phyloP scores from a whole-genome alignment of 257 asterid genomes.

The Marsdenia floribunda region DNA sequence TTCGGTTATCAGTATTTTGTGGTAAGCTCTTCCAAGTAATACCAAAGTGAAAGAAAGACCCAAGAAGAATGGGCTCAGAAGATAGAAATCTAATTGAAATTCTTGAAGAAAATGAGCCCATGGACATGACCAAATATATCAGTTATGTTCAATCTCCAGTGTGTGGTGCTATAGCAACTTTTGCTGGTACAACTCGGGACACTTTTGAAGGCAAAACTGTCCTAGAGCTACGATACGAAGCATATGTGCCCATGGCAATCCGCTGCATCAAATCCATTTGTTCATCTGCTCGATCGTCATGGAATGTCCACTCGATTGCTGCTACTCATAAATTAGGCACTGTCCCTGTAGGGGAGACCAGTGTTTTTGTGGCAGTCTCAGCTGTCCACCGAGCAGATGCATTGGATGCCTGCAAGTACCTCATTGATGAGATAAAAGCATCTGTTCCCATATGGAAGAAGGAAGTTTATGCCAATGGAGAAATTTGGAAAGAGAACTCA shows the following conservation, averaged over 20 bases:
- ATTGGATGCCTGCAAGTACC: constrained; percentile 76
- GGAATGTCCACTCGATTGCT: constrained; percentile 63
- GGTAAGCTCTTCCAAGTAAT: neutral
- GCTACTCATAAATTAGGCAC: constrained; percentile 79
- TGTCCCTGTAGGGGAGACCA: constrained; percentile 83
- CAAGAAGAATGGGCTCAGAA: constrained; percentile 46
- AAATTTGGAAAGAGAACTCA: constrained; percentile 91
- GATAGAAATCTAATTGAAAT: constrained; percentile 71
- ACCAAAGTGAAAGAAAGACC: too few species aligned
- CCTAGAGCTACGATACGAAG: constrained; percentile 80
- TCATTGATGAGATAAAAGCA: constrained; percentile 91
- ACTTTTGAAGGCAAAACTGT: constrained; percentile 72
- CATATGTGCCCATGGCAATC: constrained; percentile 87
- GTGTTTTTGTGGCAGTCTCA: constrained; percentile 75
- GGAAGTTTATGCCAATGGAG: constrained; percentile 85
- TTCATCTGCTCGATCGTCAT: constrained; percentile 68
- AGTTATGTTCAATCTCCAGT: constrained; percentile 63
- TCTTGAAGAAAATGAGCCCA: constrained; percentile 52
- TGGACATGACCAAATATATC: constrained; percentile 60
- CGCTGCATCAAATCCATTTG: constrained; percentile 75
- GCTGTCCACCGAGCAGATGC: constrained; percentile 78
- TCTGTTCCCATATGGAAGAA: constrained; percentile 97
- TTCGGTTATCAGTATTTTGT: neutral
- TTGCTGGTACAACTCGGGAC: constrained; percentile 91
- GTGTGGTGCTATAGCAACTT: constrained; percentile 92